A percentile compares a stretch with the other conserved stretches of the same genome.
phyloP scores from a whole-genome alignment of 768 basidiomycete species.

The Fomitopsis serialis region DNA sequence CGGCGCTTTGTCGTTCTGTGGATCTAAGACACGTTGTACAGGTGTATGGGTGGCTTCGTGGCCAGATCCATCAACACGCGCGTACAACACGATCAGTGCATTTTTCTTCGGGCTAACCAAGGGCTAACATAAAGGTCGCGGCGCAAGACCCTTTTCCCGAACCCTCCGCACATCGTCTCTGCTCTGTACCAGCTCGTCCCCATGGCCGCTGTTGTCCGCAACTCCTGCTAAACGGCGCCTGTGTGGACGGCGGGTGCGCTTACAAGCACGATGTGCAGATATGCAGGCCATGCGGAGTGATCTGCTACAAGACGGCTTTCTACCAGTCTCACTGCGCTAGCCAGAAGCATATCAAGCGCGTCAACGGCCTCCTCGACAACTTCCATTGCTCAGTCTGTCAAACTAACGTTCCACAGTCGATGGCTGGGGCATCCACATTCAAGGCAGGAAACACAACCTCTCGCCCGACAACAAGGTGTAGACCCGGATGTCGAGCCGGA shows the following conservation, averaged over 20 bases:
- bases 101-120: no score
- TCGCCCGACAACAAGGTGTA: neutral
- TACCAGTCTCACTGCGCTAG: constrained; percentile 10
- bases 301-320: constrained; percentile 1
- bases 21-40: no score
- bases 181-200: neutral
- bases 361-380: neutral
- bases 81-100: no score
- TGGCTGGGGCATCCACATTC: constrained; percentile 21
- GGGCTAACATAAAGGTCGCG: no score
- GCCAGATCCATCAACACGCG: no score
- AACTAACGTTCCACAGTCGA: neutral
- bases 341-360: constrained; percentile 2
- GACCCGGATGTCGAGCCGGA: constrained; percentile 6
- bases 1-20: no score
- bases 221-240: constrained; percentile 11
- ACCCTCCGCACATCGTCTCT: no score
- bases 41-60: no score
- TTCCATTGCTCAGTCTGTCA: constrained; percentile 11
- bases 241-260: constrained; percentile 9
- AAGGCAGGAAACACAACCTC: neutral
- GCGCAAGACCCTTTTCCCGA: no score
- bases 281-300: constrained; percentile 18
- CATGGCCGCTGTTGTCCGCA: constrained; percentile 5
- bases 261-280: constrained; percentile 16